Evolutionary conservation across 2,329 filamentous ascomycete genomes (phyloP), one percentile per base, ranked within the genome.

Genomic region (Phaeomoniella chlamydospora): DNA sequence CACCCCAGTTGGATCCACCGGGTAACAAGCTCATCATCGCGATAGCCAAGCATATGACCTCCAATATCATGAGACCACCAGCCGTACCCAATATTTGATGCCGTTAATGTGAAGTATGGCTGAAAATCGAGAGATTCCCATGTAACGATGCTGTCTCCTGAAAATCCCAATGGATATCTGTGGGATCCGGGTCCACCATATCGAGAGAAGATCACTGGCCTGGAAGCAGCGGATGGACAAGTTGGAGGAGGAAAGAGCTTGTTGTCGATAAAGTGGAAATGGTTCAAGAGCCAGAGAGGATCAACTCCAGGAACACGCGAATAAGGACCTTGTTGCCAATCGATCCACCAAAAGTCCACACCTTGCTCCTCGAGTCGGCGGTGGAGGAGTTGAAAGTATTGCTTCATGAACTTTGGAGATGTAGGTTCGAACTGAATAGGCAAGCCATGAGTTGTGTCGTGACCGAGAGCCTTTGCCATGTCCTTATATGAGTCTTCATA

Each of bases 1-100:
- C 65, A 67, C 4, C 74, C 74, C 2, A 72, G 59, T 46, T 79
- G 74, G 1, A 75, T 61, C 74, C 74, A 79, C 13, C 74, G 63
- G 2, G 67, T 62, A 2, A 65, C 61, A 5, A 77, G 56, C 45
- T 79, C 70, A 35, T 76, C 73, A 34, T 74, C 69, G 4, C 67
- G 64, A 29, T 53, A 54, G 3, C 74, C 74, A 2, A 53, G 49
- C 44, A 70, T 68, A 47, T 79, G 74, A 0, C 74, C 74, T n/a
- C 74, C 74, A 17, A 79, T 75, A 42, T 79, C 74, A 49, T 79
- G 74, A 34, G 68, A 74, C 74, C 74, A 79, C 73, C 74, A 78
- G 2, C 73, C 74, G 42, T 74, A 79, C 0, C 74, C 74, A 39
- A 79, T 75, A 49, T 80, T 79, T 6, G 71, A 74, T 0, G 74